Base-by-base conservation (phyloP, 139 green algal genomes). In the Chlorella sp. region DNA sequence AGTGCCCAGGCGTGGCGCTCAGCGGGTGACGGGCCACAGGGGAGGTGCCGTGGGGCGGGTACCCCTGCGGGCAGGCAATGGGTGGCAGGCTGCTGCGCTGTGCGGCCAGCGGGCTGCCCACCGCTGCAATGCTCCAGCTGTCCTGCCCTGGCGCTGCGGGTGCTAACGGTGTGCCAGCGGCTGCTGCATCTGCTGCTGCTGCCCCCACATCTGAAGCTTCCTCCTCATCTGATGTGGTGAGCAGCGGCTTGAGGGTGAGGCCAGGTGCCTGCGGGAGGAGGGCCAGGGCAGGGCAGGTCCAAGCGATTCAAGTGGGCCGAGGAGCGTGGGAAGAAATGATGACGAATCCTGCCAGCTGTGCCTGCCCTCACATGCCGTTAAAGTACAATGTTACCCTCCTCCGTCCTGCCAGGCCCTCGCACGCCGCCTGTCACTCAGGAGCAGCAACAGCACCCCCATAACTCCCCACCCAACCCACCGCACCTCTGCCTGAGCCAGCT, bases 171-270 rank as follows among this genome's bases (percentile, higher is more conserved):
- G 78, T 64, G 37, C 18, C 77, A 26, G 22, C 26, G 11, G 78
- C 9, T 64, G 39, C n/a, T 0, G 11, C 40, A 11, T 42, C 40
- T 26, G 40, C 78, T 37, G 78, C n/a, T 79, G 32, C 78, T 37
- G 78, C 78, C 78, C 37, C 18, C 28, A 9, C 39, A 26, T 9
- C 78, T 28, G 78, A n/a, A n/a, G n/a, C n/a, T n/a, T n/a, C 78
- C 21, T 83, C 78, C 78, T 83, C 40, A 28, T 83, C 78, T 12
- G 78, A 30, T 32, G 78, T 83, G 78, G 39, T 83, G 26, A 83
- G 40, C 78, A 83, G 40, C 26, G 78, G 78, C 24, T 30, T 40
- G 39, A 83, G 78, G 9, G 2, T 18, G 24, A 64, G 40, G 26
- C 42, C 40, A 18, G 37, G 26, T 21, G 30, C 40, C 78, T 83